Base-by-base conservation (phyloP, 75 land plant genomes). In the Ceratopteris richardii region DNA sequence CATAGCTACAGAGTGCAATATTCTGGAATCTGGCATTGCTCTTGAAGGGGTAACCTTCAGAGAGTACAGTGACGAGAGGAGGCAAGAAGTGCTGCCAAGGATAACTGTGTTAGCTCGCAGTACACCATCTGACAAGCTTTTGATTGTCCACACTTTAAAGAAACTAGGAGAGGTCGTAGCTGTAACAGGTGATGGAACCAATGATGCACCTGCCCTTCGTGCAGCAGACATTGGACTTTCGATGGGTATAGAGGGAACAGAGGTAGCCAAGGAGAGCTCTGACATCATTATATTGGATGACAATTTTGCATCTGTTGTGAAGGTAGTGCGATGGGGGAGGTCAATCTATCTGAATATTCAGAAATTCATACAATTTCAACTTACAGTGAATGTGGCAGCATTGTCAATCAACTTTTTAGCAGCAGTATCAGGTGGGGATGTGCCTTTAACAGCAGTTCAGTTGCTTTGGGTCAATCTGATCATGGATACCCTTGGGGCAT, bases 401-500 rank as follows among this genome's bases (percentile, higher is more conserved):
- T 85, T 92, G 54, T 23, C 68, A 10, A 80, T 93, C 20, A 93
- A 93, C 72, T 85, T 93, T 42, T 75, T 90, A 23, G 79, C 98
- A 25, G 87, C 98, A 23, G 28, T 89, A 52, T 78, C 87, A 26
- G 67, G 80, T 66, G 96, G 96, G 14, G 60, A 78, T 44, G 96
- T 87, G 36, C 96, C 96, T 64, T 56, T 93, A 27, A 85, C 82
- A 73, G 76, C 96, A 44, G 96, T 93, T 39, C 86, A 93, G 98
- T 80, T 93, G 70, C 79, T 93, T 9, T 93, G 98, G 98, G 90
- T 93, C 42, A 93, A 93, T 64, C 77, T 93, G 18, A 93, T 93
- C 11, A 93, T 93, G 98, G 98, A 93, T 61, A 93, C 98, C 13
- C 80, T 93, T 57, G 98, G 96, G 58, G 98, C 98, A 26, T 82